Base-by-base conservation (phyloP, 208 protist species). In the Leptomonas pyrrhocoris region DNA sequence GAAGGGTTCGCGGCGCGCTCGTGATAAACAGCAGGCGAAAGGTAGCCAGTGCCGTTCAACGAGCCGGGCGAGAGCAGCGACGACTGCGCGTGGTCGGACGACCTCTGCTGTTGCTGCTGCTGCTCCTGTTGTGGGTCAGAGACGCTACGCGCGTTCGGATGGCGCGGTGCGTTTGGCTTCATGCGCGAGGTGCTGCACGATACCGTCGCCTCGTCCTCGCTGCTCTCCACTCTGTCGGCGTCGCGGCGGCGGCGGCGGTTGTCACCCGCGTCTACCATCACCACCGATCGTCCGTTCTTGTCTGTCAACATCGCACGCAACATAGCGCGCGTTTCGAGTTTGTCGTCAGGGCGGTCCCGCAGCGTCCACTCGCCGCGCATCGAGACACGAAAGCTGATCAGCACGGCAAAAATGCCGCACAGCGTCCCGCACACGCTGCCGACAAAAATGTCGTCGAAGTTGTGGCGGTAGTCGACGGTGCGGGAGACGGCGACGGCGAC, bases 381-480 rank as follows among this genome's bases (percentile, higher is more conserved):
- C 58, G 62, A 77, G 5, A 67, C 57, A 31, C 63, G 62, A 38
- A 84, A 84, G 38, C 23, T 63, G n/a, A 78, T 21, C 53, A 81
- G 18, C 38, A 83, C 79, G 16, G 83, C 51, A 45, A 85, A 69
- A 34, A 93, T 27, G 30, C 65, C 84, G 23, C 72, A 80, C 7
- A 55, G 21, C 5, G 70, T 63, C 23, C 93, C 93, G 66, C 94
- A 85, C 21, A 92, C 16, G 34, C 74, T 54, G 30, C 90, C 93
- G 58, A 74, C 71, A 8, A 95, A 38, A 49, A 97, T 68, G 60
- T 97, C 93, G 51, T 84, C 79, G 59, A 95, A 97, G 78, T 96
- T 83, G 77, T 95, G 91, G 63, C 81, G 74, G 68, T 95, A 85
- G 61, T 97, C 86, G 7, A 67, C 43, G 19, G 93, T 96, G 43